A percentile compares a stretch with the other conserved stretches of the same genome.
Evolutionary conservation across 495 filamentous ascomycete species (phyloP).

Genomic region (Articulospora tetracladia): DNA sequence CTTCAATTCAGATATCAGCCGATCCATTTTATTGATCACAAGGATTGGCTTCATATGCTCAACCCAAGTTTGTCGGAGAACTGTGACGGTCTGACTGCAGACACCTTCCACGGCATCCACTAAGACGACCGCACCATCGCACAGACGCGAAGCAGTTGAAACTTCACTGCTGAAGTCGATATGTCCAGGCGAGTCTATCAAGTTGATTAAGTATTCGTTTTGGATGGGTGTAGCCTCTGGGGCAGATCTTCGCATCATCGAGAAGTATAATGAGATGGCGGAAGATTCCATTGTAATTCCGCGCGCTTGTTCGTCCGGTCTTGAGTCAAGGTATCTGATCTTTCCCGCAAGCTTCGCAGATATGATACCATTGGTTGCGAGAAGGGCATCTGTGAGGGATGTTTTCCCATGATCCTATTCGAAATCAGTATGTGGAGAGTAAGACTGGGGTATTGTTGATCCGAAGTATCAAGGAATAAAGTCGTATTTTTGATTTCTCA

Average conservation of each 20-base stretch:
- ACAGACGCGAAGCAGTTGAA: slow-evolving; percentile 89
- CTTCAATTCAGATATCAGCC: slow-evolving; percentile 86
- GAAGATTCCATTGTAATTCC: slow-evolving; percentile 99
- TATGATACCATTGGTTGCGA: slow-evolving; percentile 99
- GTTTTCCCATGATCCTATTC: slow-evolving; percentile 95
- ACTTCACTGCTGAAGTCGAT: slow-evolving; percentile 99
- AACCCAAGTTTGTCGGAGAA: slow-evolving; percentile 91
- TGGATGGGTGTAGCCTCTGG: slow-evolving; percentile 65
- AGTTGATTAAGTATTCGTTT: slow-evolving; percentile 92
- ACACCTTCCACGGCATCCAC: slow-evolving; percentile 99
- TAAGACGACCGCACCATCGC: slow-evolving; percentile 90
- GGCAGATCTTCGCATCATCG: slow-evolving; percentile 66
- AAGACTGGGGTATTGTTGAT: neutral
- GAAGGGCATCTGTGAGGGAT: slow-evolving; percentile 91
- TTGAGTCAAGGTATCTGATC: slow-evolving; percentile 95
- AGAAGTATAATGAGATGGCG: slow-evolving; percentile 95
- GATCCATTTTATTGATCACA: slow-evolving; percentile 98
- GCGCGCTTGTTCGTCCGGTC: slow-evolving; percentile 93
- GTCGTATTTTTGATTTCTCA: too few species aligned
- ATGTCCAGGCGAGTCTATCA: slow-evolving; percentile 97
- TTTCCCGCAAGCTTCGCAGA: slow-evolving; percentile 96
- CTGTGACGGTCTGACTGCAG: slow-evolving; percentile 96
- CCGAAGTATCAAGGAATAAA: too few species aligned
- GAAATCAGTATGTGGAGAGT: neutral
- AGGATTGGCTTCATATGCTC: slow-evolving; percentile 93